Conservation (phyloP, 192 early-diverging fungal species). For the Entomortierella beljakovae region DNA sequence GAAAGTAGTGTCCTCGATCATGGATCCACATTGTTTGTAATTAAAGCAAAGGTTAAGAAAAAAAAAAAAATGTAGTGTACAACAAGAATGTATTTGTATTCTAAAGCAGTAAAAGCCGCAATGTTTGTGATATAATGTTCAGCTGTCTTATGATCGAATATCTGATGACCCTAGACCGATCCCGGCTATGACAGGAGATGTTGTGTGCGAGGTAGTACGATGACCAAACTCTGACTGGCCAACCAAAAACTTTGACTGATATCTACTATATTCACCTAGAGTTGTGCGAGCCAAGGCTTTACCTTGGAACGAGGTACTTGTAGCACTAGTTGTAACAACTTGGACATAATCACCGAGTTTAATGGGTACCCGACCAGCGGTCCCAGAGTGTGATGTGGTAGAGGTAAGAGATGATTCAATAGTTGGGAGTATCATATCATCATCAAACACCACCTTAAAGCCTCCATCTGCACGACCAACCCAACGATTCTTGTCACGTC, state of each 20-base stretch:
- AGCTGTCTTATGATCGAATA: neutral
- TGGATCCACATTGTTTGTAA: neutral
- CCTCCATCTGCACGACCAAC: slow-evolving; percentile 76
- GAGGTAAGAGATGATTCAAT: slow-evolving; percentile 26
- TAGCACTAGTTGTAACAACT: slow-evolving; percentile 41
- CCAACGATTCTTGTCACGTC: slow-evolving; percentile 55
- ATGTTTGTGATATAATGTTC: neutral
- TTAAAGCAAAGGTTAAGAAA: neutral
- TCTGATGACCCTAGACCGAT: slow-evolving; percentile 5
- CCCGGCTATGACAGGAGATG: neutral
- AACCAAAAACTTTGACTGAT: slow-evolving; percentile 15
- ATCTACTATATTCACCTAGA: slow-evolving; percentile 29
- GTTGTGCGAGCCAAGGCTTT: slow-evolving; percentile 52
- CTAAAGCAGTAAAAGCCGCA: no score
- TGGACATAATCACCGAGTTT: slow-evolving; percentile 56
- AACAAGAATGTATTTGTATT: neutral
- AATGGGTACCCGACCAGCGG: slow-evolving; percentile 26
- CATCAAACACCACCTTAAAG: slow-evolving; percentile 73
- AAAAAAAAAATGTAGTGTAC: neutral
- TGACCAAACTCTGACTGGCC: neutral
- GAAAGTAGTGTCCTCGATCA: slow-evolving; percentile 64
- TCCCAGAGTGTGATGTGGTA: neutral
- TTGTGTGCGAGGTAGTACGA: neutral
- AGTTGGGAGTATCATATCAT: slow-evolving; percentile 24
- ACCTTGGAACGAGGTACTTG: slow-evolving; percentile 54